Conservation (phyloP, 257 asterid species). For the Fraxinus pennsylvanica region DNA sequence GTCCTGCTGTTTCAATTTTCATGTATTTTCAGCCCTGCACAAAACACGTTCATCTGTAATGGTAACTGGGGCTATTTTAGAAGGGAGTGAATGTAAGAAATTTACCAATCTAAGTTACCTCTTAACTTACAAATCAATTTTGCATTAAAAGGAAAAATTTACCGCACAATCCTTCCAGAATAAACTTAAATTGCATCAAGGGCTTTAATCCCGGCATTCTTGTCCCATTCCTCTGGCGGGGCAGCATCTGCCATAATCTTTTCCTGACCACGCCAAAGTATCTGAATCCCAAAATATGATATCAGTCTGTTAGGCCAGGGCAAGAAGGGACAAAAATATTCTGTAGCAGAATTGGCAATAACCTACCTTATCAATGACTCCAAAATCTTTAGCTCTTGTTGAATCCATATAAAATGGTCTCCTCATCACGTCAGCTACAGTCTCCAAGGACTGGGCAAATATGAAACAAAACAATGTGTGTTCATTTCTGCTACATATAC, state of each 20-base stretch:
- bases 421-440: constrained; percentile 62
- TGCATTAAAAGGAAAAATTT: constrained; percentile 13
- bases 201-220: constrained; percentile 60
- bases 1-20: not conserved
- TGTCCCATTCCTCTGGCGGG: constrained; percentile 77
- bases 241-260: constrained; percentile 67
- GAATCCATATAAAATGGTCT: constrained; percentile 81
- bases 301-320: constrained; percentile 16
- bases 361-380: constrained; percentile 79
- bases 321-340: not conserved
- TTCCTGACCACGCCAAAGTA: constrained; percentile 84
- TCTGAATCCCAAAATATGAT: constrained; percentile 47
- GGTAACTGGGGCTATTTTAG: not conserved
- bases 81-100: not conserved
- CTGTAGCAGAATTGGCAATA: constrained; percentile 17
- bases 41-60: not conserved
- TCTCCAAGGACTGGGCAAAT: constrained; percentile 62
- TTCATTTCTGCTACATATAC: constrained; percentile 12
- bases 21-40: not conserved
- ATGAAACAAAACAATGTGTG: constrained; percentile 14
- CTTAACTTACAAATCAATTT: not conserved
- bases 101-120: not conserved
- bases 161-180: constrained; percentile 36
- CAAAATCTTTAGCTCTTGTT: constrained; percentile 73
- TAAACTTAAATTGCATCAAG: constrained; percentile 56